phyloP scores from a whole-genome alignment of 306 rosid genomes.

The Quercus mongolica region DNA sequence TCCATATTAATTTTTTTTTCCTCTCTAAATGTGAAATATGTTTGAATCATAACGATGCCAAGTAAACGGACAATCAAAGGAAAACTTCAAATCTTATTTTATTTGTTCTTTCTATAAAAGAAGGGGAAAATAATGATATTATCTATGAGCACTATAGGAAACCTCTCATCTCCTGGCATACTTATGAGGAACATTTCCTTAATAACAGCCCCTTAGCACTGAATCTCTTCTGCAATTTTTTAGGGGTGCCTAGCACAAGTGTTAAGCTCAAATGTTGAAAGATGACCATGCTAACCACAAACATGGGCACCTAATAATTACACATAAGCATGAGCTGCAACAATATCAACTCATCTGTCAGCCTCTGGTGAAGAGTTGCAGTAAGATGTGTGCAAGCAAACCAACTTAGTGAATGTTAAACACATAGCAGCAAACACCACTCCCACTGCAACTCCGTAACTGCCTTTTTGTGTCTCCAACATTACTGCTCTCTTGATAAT shows the following conservation, averaged over 20 bases:
- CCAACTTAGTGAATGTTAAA: conserved; percentile 87
- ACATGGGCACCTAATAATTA: not conserved
- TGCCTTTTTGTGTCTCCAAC: conserved; percentile 64
- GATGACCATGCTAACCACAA: not conserved
- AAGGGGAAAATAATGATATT: not conserved
- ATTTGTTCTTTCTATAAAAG: not conserved
- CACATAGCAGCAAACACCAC: conserved; percentile 65
- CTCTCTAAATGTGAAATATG: not conserved
- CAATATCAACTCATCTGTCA: conserved; percentile 49
- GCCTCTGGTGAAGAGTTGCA: conserved; percentile 99
- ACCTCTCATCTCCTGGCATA: not conserved
- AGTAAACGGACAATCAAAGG: not conserved
- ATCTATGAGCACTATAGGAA: conserved; percentile 1
- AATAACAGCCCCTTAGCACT: not conserved
- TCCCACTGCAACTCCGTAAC: conserved; percentile 68
- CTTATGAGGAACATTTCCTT: not conserved
- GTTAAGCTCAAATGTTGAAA: not conserved
- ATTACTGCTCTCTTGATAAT: not conserved
- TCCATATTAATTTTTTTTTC: not conserved
- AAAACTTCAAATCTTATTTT: not conserved
- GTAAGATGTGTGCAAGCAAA: conserved; percentile 96
- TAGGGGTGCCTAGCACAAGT: not conserved
- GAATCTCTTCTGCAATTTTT: not conserved
- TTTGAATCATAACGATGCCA: not conserved
- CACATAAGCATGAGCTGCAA: conserved; percentile 14